Evolutionary conservation across 2,329 filamentous ascomycete genomes (phyloP), one percentile per base, ranked within the genome.

Genomic region (Fusarium musae): DNA sequence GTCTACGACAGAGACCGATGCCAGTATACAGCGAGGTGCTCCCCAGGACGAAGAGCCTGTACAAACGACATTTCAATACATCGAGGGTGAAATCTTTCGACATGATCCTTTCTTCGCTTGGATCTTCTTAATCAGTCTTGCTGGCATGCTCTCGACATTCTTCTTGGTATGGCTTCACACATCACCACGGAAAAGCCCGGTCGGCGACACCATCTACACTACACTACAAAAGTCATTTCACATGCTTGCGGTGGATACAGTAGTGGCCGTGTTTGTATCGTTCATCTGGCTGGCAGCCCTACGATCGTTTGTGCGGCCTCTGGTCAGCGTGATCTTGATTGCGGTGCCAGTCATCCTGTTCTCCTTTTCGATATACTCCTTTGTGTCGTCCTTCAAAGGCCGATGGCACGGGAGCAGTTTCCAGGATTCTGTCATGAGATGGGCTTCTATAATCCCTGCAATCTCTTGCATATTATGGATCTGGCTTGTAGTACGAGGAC

Each of bases 131-230:
- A 96, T 98, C 77, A 91, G 91, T 39, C 84, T 97, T 59, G 95
- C 93, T 50, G 93, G 92, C 43, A 89, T 98, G 79, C 89, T 98
- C 78, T 93, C 96, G 17, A 96, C 95, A 2, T 97, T 95, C 78
- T 91, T 97, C 72, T 87, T 99, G 19, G 93, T 97, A 30, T 97
- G 93, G 86, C 87, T 99, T 44, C 94, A 98, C 79, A 98, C 96
- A 4, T 90, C 93, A 23, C 85, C 91, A 2, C 87, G 87, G 61
- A 93, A 93, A 79, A 88, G 88, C 67, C 92, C 92, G 2, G 89
- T 97, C 63, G 96, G 95, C 19, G 96, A 99, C 81, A 98, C 96
- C 3, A 94, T 99, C 66, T 99, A 99, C 82, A 94, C 93, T 19
- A 95, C 94, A 9, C 84, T 99, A 40, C 92, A 93, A 76, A 91